Conservation (phyloP, 176 grass and related monocot genomes). For the Paspalum vaginatum region DNA sequence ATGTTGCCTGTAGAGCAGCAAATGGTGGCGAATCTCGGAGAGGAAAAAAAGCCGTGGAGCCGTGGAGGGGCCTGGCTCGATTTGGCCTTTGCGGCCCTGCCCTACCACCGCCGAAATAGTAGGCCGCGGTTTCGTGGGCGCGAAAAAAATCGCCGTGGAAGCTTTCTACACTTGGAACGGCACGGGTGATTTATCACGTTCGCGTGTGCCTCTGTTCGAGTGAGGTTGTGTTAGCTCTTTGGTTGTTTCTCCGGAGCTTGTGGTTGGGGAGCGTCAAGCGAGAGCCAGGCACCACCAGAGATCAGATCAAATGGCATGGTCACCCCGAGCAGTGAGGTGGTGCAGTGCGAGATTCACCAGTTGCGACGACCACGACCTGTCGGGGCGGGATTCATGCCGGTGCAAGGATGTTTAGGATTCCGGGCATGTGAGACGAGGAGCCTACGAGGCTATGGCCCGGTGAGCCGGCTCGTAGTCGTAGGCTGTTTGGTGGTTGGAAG, state of each 20-base stretch:
- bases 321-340: neutral
- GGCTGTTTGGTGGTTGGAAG: constrained; percentile 5
- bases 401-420: constrained; percentile 23
- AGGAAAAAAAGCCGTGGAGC: neutral
- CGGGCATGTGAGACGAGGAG: constrained; percentile 16
- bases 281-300: neutral
- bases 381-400: neutral
- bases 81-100: neutral
- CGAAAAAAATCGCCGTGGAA: neutral
- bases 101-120: constrained; percentile 3
- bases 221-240: too few relatives aligned
- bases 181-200: too few relatives aligned
- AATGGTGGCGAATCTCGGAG: neutral
- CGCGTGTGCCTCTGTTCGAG: too few relatives aligned
- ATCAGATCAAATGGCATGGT: neutral
- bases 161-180: neutral
- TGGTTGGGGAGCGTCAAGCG: neutral
- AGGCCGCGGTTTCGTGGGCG: neutral
- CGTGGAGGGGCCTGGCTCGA: neutral
- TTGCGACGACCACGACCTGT: neutral
- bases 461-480: neutral
- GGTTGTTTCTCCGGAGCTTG: neutral
- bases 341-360: neutral
- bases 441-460: neutral
- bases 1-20: neutral